phyloP scores from a whole-genome alignment of 208 protist species.

The Willaertia magna region DNA sequence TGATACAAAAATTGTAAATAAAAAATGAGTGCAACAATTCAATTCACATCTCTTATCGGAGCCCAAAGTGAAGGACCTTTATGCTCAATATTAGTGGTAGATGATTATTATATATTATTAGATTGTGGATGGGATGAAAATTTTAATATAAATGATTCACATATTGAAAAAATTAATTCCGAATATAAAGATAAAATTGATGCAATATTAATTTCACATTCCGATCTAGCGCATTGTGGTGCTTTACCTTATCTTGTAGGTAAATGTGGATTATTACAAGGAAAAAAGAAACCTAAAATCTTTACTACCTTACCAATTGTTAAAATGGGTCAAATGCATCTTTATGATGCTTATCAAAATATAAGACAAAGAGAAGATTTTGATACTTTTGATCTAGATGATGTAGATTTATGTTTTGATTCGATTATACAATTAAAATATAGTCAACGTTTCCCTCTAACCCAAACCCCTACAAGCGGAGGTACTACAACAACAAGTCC shows the following conservation, averaged over 20 bases:
- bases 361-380: neutral
- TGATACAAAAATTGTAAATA: no score
- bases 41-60: neutral
- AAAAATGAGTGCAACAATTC: neutral
- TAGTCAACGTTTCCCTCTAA: neutral
- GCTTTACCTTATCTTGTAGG: constrained; percentile 41
- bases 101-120: constrained; percentile 56
- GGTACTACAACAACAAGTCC: neutral
- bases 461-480: no score
- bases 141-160: constrained; percentile 31
- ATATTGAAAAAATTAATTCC: neutral
- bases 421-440: neutral
- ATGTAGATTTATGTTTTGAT: constrained; percentile 6
- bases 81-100: constrained; percentile 28
- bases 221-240: constrained; percentile 52
- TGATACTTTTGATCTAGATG: neutral
- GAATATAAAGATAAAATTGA: constrained; percentile 27
- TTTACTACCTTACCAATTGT: constrained; percentile 55
- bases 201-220: constrained; percentile 50
- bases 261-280: neutral
- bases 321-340: constrained; percentile 56
- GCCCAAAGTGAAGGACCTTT: constrained; percentile 4
- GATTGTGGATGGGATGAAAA: constrained; percentile 62
- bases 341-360: constrained; percentile 50
- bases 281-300: constrained; percentile 29